Conservation (phyloP, 306 rosid species). For the Alnus glutinosa region DNA sequence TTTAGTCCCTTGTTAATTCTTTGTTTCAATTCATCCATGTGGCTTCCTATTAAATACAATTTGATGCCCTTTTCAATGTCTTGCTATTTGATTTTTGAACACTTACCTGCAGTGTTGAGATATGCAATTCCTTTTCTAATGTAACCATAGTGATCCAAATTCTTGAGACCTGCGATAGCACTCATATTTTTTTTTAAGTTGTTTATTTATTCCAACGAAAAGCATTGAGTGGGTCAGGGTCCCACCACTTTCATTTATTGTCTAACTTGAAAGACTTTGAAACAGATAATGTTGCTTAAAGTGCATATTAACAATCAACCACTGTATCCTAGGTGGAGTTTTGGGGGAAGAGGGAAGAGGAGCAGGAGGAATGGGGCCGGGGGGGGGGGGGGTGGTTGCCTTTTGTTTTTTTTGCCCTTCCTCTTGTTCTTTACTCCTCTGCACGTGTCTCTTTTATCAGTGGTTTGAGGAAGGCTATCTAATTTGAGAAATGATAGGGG, state of each 20-base stretch:
- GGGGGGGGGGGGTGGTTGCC: neutral
- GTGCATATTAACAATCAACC: neutral
- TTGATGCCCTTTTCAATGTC: slow-evolving; percentile 7
- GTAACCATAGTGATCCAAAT: neutral
- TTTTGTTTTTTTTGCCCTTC: neutral
- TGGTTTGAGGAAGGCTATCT: neutral
- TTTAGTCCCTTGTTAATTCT: slow-evolving; percentile 23
- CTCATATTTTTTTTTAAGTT: neutral
- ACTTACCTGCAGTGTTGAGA: neutral
- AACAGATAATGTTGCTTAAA: neutral
- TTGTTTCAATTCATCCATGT: neutral
- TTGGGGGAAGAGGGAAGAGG: neutral
- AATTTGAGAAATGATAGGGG: too few species aligned
- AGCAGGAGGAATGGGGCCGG: neutral
- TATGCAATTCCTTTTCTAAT: slow-evolving; percentile 3
- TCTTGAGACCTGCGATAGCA: neutral
- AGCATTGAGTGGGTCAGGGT: neutral
- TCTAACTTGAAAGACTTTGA: slow-evolving; percentile 1
- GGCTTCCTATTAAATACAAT: slow-evolving; percentile 10
- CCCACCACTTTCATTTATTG: neutral
- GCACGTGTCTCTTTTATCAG: neutral
- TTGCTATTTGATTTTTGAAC: neutral
- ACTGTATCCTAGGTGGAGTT: neutral
- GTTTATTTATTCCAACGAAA: neutral
- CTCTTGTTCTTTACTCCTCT: neutral